These are phyloP conservation scores for Crataegus laevigata DNA, from an alignment of 306 rosid genomes.

Conservation along the genomic window DNA sequence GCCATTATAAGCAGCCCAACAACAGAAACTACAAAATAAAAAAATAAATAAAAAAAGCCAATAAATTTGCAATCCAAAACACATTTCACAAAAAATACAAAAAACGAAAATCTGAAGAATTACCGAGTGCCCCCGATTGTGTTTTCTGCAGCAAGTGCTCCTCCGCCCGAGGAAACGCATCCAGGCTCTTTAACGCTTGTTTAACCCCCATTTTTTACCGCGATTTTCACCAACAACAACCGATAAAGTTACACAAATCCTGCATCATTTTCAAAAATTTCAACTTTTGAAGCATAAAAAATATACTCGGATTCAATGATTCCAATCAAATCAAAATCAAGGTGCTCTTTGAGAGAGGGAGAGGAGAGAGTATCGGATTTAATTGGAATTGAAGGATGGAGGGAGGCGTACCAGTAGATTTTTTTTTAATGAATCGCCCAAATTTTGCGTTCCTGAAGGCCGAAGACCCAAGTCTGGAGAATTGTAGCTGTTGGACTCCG, in stretches of 20 bases:
- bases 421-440: background rate
- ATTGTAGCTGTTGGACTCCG: slow-evolving; percentile 1
- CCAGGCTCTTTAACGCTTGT: slow-evolving; percentile 66
- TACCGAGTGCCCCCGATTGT: slow-evolving; percentile 95
- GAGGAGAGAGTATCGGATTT: background rate
- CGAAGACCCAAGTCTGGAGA: slow-evolving; percentile 11
- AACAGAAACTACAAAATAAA: slow-evolving; percentile 48
- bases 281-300: background rate
- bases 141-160: slow-evolving; percentile 90
- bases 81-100: background rate
- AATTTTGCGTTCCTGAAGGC: slow-evolving; percentile 4
- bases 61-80: background rate
- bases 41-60: slow-evolving; percentile 1
- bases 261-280: background rate
- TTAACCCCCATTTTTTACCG: slow-evolving; percentile 56
- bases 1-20: slow-evolving; percentile 75
- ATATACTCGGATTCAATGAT: background rate
- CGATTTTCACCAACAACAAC: background rate
- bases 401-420: background rate
- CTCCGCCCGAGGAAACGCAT: slow-evolving; percentile 97
- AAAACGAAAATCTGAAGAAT: background rate
- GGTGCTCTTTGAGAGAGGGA: background rate
- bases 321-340: background rate
- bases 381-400: background rate
- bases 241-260: background rate